Base-by-base conservation (phyloP, 2,329 filamentous ascomycete genomes). In the Lachnellula occidentalis region DNA sequence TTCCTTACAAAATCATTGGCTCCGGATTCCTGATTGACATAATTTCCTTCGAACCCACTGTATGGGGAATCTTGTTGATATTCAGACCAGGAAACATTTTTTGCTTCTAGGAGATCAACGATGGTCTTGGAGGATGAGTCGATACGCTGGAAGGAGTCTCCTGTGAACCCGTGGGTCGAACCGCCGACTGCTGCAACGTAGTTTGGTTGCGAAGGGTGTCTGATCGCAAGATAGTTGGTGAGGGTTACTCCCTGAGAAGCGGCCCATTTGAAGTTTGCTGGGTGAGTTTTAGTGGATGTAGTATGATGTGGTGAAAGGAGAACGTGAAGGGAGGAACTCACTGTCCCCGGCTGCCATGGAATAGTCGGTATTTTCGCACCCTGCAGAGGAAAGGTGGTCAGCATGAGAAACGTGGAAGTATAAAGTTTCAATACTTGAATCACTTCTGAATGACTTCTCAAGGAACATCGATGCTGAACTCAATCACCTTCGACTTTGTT, bases 1-100 rank as follows among this genome's bases (percentile, higher is more conserved):
- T 92, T 92, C 66, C 88, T 82, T 5, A 92, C 87, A 67, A 92
- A 92, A 72, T 86, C 82, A 65, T 90, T 88, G 47, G 78, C 77
- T 17, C 80, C 78, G 2, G 79, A 87, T 61, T 80, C 58, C 61
- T 82, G 82, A 70, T 90, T 89, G 52, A 81, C 75, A 66, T 74
- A 88, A 87, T 69, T 67, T 24, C 86, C 87, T 67, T 88, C 78
- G 71, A 83, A 92, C 14, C 89, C 88, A 3, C 80, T 76, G 71
- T 82, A 90, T 0, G 88, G 88, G 76, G 86, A 77, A 66, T 88
- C 83, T 67, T 92, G 87, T 68, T 90, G 80, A 72, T 92, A 92
- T 62, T 84, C 77, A 45, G 75, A 83, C 86, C 86, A 80, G 56
- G 72, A 72, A 45, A 80, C 72, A 31, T 69, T 67, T 43, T 71